Evolutionary conservation across 2,329 filamentous ascomycete species (phyloP), one percentile per base, ranked within the genome.

Genomic region (Zasmidium angulare): DNA sequence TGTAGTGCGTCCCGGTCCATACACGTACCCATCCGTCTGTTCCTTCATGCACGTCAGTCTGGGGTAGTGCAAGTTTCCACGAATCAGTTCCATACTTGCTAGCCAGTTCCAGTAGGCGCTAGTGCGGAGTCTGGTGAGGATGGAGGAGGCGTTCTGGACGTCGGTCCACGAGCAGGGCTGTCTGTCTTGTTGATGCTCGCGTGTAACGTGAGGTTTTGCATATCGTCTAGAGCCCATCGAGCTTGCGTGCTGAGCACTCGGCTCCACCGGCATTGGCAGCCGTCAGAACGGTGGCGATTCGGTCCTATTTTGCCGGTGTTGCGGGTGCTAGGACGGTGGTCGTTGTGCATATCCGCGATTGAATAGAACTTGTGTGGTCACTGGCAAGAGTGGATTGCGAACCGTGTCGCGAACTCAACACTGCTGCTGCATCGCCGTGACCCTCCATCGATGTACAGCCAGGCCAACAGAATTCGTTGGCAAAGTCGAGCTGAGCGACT

Each of bases 31-130:
- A 29, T 29, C 4, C 26, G 23, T n/a, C 17, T n/a, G 36, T 22
- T 46, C 51, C 51, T 46, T 43, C 36, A 43, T 43, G 51, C 51
- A 53, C 51, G 31, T 53, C 51, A 53, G 51, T 53, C 51, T 40
- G 31, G 40, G 51, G 51, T 46, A 46, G 17, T 4, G 11, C 51
- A 46, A 29, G 17, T 46, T 53, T 53, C 51, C 51, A 46, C 51
- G 31, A 53, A 53, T 53, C 19, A 43, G n/a, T 14, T 14, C 6
- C n/a, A 19, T 14, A 43, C 36, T 43, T 29, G 6, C 36, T 43
- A 43, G 36, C 36, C 36, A 43, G 36, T 43, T 43, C 36, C 7
- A 43, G 36, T 43, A 43, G 36, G 36, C 36, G 36, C 36, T 43
- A 43, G 36, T 43, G 36, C 36, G 36, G 36, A 43, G 36, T 29